Evolutionary conservation across 345 rosid species (phyloP), one percentile per base, ranked within the genome.

Genomic region (Euphorbia lathyris): DNA sequence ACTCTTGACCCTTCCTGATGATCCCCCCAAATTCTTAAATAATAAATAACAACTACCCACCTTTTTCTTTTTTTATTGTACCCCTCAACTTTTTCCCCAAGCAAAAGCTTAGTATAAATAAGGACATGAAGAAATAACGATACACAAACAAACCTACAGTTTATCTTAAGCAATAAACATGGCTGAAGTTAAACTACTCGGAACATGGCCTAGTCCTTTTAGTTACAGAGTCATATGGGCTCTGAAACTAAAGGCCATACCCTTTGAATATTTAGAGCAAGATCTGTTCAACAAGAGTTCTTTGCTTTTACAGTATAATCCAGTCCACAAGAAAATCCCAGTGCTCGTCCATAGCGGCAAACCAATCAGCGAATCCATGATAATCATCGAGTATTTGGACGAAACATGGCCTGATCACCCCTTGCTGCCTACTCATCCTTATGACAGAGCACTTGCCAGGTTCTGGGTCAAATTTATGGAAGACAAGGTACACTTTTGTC

Each of bases 371-470:
- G 69, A 66, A 16, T 66, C 69, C 14, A 22, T 2, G 10, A 16
- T 66, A 12, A 52, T 66, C 11, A n/a, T 52, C 17, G 70, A 66
- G 22, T 66, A 66, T 43, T 1, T 52, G 4, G 77, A 74, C 5
- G 72, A 74, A 34, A 38, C 63, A n/a, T 74, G 77, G 77, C 72
- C 77, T 0, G n/a, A 52, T 14, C 11, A 38, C 32, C 77, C 72
- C 6, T 38, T 74, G 72, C 23, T 74, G 42, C 72, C 77, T 2
- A 27, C 4, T 0, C 72, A 74, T 14, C 67, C 77, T 26, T 14
- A 36, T 4, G 72, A 67, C 43, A 67, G 68, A 25, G 67, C 77
- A 40, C 9, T 22, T 4, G 66, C 63, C 42, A 48, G 77, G 60
- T 74, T 74, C 29, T 74, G 77, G 77, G 29, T 74, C 22, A 62